A percentile compares a stretch with the other conserved stretches of the same genome.
Evolutionary conservation across 2,329 filamentous ascomycete species (phyloP).

Genomic region (Chaetomium olivaceum): DNA sequence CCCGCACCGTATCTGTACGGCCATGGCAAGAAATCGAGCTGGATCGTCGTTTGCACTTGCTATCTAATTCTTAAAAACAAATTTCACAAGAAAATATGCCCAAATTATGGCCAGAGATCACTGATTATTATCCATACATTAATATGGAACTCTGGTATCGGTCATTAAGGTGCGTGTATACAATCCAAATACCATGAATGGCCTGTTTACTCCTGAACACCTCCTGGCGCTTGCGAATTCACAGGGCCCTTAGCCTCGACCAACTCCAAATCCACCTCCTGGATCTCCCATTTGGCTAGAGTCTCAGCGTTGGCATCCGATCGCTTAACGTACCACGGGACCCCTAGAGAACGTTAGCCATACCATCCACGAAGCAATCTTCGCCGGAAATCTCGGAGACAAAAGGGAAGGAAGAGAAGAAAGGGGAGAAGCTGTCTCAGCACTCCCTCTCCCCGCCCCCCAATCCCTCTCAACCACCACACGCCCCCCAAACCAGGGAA

Average conservation of each 20-base stretch:
- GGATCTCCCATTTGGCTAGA: slow-evolving; percentile 25
- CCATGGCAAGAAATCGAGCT: neutral
- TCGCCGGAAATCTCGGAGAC: neutral
- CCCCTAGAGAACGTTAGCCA: slow-evolving; percentile 17
- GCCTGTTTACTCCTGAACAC: slow-evolving; percentile 25
- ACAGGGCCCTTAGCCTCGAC: slow-evolving; percentile 23
- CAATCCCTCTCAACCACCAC: neutral
- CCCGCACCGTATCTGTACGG: neutral
- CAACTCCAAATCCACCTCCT: slow-evolving; percentile 24
- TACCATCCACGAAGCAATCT: too few species aligned
- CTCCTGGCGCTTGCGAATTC: slow-evolving; percentile 27
- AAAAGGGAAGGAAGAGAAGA: neutral
- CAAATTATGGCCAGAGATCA: neutral
- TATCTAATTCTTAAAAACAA: too few species aligned
- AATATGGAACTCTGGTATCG: neutral
- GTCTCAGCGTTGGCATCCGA: slow-evolving; percentile 12
- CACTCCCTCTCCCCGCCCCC: neutral
- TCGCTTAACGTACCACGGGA: slow-evolving; percentile 27
- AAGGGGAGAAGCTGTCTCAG: neutral
- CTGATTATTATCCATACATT: neutral
- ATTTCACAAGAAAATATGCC: neutral
- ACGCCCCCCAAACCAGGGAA: neutral
- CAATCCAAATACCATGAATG: neutral
- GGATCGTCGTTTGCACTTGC: neutral
- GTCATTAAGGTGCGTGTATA: neutral